Base-by-base conservation (phyloP, 257 asterid genomes). In the Salvia miltiorrhiza region DNA sequence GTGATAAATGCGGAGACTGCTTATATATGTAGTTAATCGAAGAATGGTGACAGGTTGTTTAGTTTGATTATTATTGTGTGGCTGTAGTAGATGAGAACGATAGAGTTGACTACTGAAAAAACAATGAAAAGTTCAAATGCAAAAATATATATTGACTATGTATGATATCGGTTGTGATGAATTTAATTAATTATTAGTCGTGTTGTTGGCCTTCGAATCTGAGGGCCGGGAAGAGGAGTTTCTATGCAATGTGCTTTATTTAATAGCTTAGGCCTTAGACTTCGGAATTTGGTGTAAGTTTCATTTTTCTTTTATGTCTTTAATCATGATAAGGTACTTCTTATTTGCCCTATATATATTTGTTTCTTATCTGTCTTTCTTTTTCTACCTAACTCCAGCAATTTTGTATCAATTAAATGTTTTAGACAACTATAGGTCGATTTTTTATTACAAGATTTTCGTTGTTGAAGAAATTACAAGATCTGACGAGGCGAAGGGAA, bases 71-170 rank as follows among this genome's bases (percentile, higher is more conserved):
- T 17, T 30, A 65, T 5, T 33, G 7, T 35, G 37, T 14, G 1
- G 6, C n/a, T 6, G 33, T 41, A 52, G 71, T 61, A 57, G 75
- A 39, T 68, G 69, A 41, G 80, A 68, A 43, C 61, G 72, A 70
- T 24, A 77, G 61, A 58, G 67, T 84, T 84, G 85, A 85, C 85
- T 43, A 19, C 20, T 14, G 1, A 9, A 48, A 58, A 52, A 12
- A 21, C 63, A 55, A 12, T 12, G 30, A 17, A 43, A 48, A 77
- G 10, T 59, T 71, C 81, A 76, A 56, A 57, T 56, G 28, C 3
- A 21, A 13, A 11, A n/a, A 59, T 59, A 17, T 21, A 10, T 9
- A 21, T 16, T 23, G 5, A 11, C 7, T 16, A 4, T 50, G 21
- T 20, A 21, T 52, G 13, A n/a, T 56, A 56, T 14, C 30, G 21